phyloP scores from a whole-genome alignment of 2,329 filamentous ascomycete genomes.

The Pseudopyricularia javanii region DNA sequence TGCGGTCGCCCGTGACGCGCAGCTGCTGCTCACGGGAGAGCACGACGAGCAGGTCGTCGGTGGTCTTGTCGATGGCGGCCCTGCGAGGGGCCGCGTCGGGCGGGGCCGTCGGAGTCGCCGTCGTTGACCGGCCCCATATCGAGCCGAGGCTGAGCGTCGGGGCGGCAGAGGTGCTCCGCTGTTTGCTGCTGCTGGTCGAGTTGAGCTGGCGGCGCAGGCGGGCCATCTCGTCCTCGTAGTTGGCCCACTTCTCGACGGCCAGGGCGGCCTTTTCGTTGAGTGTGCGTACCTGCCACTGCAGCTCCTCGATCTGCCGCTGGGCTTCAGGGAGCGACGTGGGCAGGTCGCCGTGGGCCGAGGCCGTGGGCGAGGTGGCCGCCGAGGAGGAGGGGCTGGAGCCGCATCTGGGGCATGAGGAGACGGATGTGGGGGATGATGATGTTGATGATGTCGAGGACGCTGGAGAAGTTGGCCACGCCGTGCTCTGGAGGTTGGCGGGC shows the following conservation, averaged over 20 bases:
- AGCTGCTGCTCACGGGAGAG: constrained; percentile 4
- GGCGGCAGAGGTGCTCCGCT: background rate
- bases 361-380: background rate
- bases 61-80: constrained; percentile 5
- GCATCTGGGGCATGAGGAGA: constrained; percentile 8
- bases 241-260: constrained; percentile 53
- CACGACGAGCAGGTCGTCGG: background rate
- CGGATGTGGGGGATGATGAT: background rate
- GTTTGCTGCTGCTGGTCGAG: constrained; percentile 7
- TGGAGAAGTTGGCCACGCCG: background rate
- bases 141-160: background rate
- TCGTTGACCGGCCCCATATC: background rate
- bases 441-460: background rate
- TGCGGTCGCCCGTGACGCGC: constrained; percentile 7
- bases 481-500: background rate
- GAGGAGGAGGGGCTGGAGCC: constrained; percentile 4
- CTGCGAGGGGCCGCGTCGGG: constrained; percentile 4
- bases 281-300: constrained; percentile 57
- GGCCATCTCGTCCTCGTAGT: constrained; percentile 70
- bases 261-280: constrained; percentile 61
- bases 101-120: constrained; percentile 8
- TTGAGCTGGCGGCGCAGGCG: constrained; percentile 31
- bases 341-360: background rate
- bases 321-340: constrained; percentile 30
- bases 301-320: constrained; percentile 51